A percentile compares a stretch with the other conserved stretches of the same genome.
These are phyloP conservation scores for Hypoxylon intermedium DNA, from an alignment of 495 filamentous ascomycete genomes.

Conservation along the genomic window DNA sequence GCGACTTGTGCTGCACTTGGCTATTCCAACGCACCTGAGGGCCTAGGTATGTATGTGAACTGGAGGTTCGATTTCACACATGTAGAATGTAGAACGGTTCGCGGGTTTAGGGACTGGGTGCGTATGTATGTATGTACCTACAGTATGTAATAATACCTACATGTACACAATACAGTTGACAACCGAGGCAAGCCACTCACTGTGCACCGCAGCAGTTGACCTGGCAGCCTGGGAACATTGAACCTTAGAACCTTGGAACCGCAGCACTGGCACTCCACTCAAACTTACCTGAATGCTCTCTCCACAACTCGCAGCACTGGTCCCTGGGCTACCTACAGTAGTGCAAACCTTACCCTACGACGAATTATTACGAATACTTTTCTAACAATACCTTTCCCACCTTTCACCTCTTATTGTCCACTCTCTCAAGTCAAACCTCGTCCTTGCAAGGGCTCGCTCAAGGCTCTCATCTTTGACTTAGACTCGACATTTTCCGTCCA, in stretches of 20 bases:
- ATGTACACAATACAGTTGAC: no score
- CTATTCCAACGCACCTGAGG: neutral
- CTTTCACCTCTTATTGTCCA: neutral
- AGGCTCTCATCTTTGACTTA: slow-evolving; percentile 15
- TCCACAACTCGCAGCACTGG: slow-evolving; percentile 7
- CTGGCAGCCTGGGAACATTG: neutral
- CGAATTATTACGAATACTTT: slow-evolving; percentile 15
- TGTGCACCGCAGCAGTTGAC: no score
- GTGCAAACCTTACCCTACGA: slow-evolving; percentile 22
- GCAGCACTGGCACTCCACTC: no score
- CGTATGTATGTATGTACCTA: no score
- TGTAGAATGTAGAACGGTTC: no score
- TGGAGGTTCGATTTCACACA: no score
- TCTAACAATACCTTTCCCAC: neutral
- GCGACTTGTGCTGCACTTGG: neutral
- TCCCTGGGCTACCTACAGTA: slow-evolving; percentile 2
- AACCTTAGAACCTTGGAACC: neutral
- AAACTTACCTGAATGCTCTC: neutral
- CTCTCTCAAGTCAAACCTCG: no score
- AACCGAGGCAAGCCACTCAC: no score
- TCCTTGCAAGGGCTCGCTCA: slow-evolving; percentile 12
- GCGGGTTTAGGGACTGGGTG: no score
- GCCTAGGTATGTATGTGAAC: no score
- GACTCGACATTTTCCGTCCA: slow-evolving; percentile 19
- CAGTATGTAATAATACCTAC: no score